Conservation (phyloP, 768 basidiomycete species). For the Calocybe cyanea region DNA sequence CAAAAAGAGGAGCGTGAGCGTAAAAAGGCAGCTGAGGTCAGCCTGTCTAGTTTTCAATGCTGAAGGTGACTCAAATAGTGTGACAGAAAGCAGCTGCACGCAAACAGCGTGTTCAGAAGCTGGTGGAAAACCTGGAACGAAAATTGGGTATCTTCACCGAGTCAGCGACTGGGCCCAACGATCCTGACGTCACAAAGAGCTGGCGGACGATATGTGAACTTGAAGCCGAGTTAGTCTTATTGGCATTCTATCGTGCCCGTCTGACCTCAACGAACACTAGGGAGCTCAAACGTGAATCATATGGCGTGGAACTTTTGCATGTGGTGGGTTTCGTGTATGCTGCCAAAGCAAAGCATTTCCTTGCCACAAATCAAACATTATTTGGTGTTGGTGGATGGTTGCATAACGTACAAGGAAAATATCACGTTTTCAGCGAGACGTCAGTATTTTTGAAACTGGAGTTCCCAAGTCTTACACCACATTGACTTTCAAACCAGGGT, state of each 20-base stretch:
- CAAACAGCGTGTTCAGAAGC: conserved; percentile 68
- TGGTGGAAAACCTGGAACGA: conserved; percentile 74
- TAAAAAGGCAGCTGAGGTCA: conserved; percentile 69
- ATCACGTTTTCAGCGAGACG: conserved; percentile 93
- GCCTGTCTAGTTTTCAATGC: background rate
- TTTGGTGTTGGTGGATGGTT: conserved; percentile 92
- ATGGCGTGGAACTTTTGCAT: conserved; percentile 82
- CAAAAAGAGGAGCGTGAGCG: conserved; percentile 70
- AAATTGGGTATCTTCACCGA: conserved; percentile 89
- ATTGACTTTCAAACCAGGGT: conserved; percentile 42
- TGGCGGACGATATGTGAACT: conserved; percentile 76
- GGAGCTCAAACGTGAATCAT: conserved; percentile 81
- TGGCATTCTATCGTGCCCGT: background rate
- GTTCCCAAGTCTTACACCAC: background rate
- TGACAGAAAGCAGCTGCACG: conserved; percentile 76
- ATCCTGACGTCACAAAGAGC: conserved; percentile 64
- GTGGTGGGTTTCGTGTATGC: conserved; percentile 84
- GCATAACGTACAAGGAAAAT: conserved; percentile 89
- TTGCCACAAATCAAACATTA: conserved; percentile 66
- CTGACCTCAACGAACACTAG: conserved; percentile 33
- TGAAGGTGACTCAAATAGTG: conserved; percentile 7
- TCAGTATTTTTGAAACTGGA: conserved; percentile 35
- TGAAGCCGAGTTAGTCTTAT: conserved; percentile 69
- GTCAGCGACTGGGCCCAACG: conserved; percentile 66
- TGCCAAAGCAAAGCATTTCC: conserved; percentile 78